A percentile compares a stretch with the other conserved stretches of the same genome.
Conservation (phyloP, 257 asterid species). For the Parsonsia alboflavescens region DNA sequence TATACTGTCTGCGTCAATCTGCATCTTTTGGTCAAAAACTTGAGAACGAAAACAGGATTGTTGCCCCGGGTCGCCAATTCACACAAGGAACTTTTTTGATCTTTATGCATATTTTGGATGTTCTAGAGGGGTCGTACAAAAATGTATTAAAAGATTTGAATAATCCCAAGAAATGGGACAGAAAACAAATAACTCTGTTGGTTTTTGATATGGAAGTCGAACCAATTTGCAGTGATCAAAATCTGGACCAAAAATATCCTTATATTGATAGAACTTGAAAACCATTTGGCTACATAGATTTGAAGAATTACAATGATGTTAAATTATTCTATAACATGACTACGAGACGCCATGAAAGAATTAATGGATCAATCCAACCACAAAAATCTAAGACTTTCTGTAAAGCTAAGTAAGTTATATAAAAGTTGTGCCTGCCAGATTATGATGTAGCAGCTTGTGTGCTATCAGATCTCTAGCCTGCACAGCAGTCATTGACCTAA, state of each 20-base stretch:
- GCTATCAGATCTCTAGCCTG: slow-evolving; percentile 68
- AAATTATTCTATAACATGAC: slow-evolving; percentile 28
- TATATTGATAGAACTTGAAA: slow-evolving; percentile 1
- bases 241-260: neutral
- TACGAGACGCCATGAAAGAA: slow-evolving; percentile 27
- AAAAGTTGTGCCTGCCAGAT: slow-evolving; percentile 43
- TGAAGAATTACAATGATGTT: slow-evolving; percentile 13
- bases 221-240: neutral
- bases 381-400: neutral
- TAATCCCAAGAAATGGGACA: no score
- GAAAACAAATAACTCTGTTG: no score
- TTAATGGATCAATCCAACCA: slow-evolving; percentile 1
- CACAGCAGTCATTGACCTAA: slow-evolving; percentile 39
- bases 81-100: neutral
- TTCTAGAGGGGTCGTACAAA: no score
- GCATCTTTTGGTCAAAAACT: neutral
- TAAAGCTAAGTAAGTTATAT: slow-evolving; percentile 16
- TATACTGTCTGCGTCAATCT: neutral
- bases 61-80: neutral
- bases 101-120: no score
- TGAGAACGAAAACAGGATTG: no score
- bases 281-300: slow-evolving; percentile 1
- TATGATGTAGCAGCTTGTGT: slow-evolving; percentile 62
- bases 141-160: no score
- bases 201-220: neutral